phyloP scores from a whole-genome alignment of 495 filamentous ascomycete species.

The Filosporella fistucella region DNA sequence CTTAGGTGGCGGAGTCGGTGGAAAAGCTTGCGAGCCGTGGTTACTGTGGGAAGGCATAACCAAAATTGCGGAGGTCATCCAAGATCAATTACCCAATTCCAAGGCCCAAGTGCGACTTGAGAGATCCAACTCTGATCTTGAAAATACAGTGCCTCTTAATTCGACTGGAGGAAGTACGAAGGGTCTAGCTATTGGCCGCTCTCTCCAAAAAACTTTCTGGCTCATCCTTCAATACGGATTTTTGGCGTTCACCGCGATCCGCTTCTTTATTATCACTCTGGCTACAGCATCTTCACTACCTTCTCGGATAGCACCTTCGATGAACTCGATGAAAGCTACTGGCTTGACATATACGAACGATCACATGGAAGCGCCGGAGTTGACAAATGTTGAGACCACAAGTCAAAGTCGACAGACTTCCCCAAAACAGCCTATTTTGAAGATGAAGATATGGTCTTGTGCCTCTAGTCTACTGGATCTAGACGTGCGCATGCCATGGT shows the following conservation, averaged over 20 bases:
- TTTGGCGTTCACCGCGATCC: constrained; percentile 57
- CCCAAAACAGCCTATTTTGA: constrained; percentile 63
- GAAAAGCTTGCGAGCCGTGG: constrained; percentile 77
- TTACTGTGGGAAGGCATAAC: constrained; percentile 78
- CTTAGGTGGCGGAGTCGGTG: constrained; percentile 70
- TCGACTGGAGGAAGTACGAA: constrained; percentile 11
- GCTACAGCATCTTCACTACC: constrained; percentile 49
- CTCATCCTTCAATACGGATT: constrained; percentile 64
- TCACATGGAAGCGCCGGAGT: constrained; percentile 6
- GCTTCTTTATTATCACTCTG: constrained; percentile 49
- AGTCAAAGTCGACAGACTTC: constrained; percentile 14
- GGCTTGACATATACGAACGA: constrained; percentile 6
- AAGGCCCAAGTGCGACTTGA: constrained; percentile 22
- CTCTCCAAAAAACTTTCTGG: constrained; percentile 51
- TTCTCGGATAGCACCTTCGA: constrained; percentile 29
- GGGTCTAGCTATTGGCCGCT: constrained; percentile 8
- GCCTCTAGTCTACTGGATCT: constrained; percentile 64
- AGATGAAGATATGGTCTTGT: constrained; percentile 70
- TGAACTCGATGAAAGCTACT: constrained; percentile 12
- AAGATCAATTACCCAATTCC: constrained; percentile 24
- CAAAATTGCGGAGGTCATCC: constrained; percentile 47
- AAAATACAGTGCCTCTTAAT: constrained; percentile 38
- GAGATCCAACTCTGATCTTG: constrained; percentile 19
- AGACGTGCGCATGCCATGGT: constrained; percentile 80
- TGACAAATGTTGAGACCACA: constrained; percentile 5